Base-by-base conservation (phyloP, 2,329 filamentous ascomycete species). In the Zelopaecilomyces penicillatus region DNA sequence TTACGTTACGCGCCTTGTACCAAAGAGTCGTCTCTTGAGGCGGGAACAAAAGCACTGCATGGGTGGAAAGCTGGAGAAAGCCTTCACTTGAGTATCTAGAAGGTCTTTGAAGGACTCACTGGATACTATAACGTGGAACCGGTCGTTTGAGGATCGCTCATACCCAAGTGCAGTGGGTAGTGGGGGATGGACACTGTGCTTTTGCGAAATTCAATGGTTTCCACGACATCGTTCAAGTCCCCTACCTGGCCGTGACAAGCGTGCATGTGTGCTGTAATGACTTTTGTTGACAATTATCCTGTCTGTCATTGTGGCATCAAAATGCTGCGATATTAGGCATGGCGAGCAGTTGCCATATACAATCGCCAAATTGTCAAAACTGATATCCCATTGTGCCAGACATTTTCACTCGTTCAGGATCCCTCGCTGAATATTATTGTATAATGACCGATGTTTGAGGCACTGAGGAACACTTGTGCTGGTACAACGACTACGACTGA, bases 111-210 rank as follows among this genome's bases (percentile, higher is more conserved):
- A 55, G 52, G 62, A 57, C 58, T 58, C 57, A 55, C 61, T 63
- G 59, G 65, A 68, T 69, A 69, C 66, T 75, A 80, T 74, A 75
- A 79, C 70, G 75, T 79, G 76, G 75, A 74, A 67, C 68, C 65
- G 71, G 72, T 74, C 69, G 67, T 76, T 55, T 77, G 75, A 78
- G 72, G 74, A 79, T 75, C 71, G 75, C 75, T 76, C 71, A 76
- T 76, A 76, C 71, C 70, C 70, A 59, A 65, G 63, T 70, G 69
- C 70, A 71, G 69, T 71, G 68, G 62, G 61, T 61, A 62, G 59
- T 57, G 59, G 60, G 64, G 63, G 66, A 65, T 63, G 64, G 65
- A 65, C 69, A 73, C 68, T 73, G 67, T 74, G 69, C 69, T 75
- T 74, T 58, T 72, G 74, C 73, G 69, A 79, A 76, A 76, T 74